A percentile compares a stretch with the other conserved stretches of the same genome.
Evolutionary conservation across 805 yeast genomes (phyloP).

Genomic region (Metschnikowia shivogae): DNA sequence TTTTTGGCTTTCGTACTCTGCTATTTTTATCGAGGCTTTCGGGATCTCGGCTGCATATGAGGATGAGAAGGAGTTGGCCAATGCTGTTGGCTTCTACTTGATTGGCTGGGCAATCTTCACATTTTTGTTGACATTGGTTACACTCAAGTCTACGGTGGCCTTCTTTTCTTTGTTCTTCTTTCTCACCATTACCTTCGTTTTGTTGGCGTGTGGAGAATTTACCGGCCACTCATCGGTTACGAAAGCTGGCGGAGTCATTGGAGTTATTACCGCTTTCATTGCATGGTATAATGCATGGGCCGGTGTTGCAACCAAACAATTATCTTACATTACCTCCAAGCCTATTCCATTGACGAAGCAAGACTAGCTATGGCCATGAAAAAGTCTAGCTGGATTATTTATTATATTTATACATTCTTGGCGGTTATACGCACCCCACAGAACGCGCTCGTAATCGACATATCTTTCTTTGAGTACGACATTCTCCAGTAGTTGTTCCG

Average conservation of each 20-base stretch:
- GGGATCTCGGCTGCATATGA: slow-evolving; percentile 47
- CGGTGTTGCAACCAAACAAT: slow-evolving; percentile 16
- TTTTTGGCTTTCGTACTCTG: slow-evolving; percentile 50
- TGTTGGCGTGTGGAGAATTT: slow-evolving; percentile 49
- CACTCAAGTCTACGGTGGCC: slow-evolving; percentile 47
- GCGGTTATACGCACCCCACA: neutral
- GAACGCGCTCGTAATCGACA: neutral
- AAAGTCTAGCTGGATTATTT: neutral
- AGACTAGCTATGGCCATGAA: neutral
- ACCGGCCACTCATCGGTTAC: slow-evolving; percentile 23
- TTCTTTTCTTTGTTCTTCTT: slow-evolving; percentile 50
- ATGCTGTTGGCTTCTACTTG: slow-evolving; percentile 55
- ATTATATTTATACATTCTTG: neutral
- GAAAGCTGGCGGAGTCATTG: slow-evolving; percentile 17
- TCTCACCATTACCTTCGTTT: slow-evolving; percentile 50
- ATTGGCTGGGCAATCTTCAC: slow-evolving; percentile 66
- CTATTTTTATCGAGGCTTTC: slow-evolving; percentile 50
- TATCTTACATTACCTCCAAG: slow-evolving; percentile 12
- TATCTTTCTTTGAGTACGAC: neutral
- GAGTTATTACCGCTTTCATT: slow-evolving; percentile 13
- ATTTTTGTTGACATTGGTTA: slow-evolving; percentile 51
- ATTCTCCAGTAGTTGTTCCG: too few relatives aligned
- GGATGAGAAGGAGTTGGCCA: slow-evolving; percentile 38
- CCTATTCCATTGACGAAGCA: slow-evolving; percentile 1
- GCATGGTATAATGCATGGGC: slow-evolving; percentile 19